These are phyloP conservation scores for Colletotrichum lupini DNA, from an alignment of 2,329 filamentous ascomycete species.

Conservation along the genomic window DNA sequence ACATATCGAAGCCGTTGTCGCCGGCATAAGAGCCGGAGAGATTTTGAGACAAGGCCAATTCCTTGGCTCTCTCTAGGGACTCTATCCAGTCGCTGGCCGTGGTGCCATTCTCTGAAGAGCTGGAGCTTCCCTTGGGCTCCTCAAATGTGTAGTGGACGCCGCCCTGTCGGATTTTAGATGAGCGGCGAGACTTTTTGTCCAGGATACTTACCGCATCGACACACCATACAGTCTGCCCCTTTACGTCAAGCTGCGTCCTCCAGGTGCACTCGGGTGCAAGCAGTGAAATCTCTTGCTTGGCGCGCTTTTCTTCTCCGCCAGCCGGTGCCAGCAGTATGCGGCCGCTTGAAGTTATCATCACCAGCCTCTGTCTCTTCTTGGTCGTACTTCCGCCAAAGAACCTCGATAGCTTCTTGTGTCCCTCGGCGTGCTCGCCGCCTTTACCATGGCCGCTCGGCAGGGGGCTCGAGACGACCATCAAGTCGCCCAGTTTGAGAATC, in stretches of 20 bases:
- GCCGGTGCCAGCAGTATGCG: constrained; percentile 90
- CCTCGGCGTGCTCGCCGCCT: constrained; percentile 71
- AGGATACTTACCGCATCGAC: constrained; percentile 84
- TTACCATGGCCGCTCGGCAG: constrained; percentile 80
- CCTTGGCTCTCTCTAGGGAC: constrained; percentile 84
- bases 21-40: constrained; percentile 72
- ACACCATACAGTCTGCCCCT: constrained; percentile 88
- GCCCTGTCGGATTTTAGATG: constrained; percentile 62
- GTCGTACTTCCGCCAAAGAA: constrained; percentile 93
- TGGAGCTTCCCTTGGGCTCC: constrained; percentile 79
- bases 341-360: constrained; percentile 94
- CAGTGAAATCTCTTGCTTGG: constrained; percentile 92
- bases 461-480: constrained; percentile 84
- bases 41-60: constrained; percentile 82
- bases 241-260: constrained; percentile 84
- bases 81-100: constrained; percentile 94
- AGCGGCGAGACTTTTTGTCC: constrained; percentile 28
- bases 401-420: constrained; percentile 88
- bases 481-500: constrained; percentile 92
- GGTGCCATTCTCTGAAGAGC: constrained; percentile 68
- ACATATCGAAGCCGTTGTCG: constrained; percentile 76
- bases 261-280: constrained; percentile 80
- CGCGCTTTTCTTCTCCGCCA: constrained; percentile 94
- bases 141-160: constrained; percentile 95
- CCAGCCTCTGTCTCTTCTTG: constrained; percentile 92